Evolutionary conservation across 2,329 filamentous ascomycete species (phyloP).

Genomic region (Orbilia brochopaga): DNA sequence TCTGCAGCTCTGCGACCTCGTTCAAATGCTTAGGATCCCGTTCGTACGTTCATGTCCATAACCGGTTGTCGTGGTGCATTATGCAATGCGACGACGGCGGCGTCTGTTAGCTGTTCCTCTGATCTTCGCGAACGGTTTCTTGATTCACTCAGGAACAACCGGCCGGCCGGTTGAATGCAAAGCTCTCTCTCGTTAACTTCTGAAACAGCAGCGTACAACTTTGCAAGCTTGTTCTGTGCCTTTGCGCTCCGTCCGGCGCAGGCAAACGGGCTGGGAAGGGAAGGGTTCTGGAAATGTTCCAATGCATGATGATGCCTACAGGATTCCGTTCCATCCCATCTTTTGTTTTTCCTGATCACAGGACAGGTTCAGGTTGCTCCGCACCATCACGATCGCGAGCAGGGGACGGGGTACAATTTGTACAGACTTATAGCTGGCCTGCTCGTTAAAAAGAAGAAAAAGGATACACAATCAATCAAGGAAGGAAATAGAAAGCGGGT

Average conservation of each 20-base stretch:
- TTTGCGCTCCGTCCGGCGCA: neutral
- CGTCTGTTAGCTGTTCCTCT: neutral
- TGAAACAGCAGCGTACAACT: constrained; percentile 34
- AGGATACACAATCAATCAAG: neutral
- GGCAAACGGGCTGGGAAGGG: constrained; percentile 32
- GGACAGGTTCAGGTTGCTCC: constrained; percentile 17
- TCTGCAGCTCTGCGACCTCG: constrained; percentile 11
- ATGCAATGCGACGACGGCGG: neutral
- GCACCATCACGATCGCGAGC: constrained; percentile 3
- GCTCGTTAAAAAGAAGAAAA: neutral
- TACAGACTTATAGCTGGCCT: neutral
- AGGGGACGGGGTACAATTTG: neutral
- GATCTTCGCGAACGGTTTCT: constrained; percentile 50
- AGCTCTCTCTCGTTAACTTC: constrained; percentile 30
- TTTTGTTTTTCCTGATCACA: constrained; percentile 31
- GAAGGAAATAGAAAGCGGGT: constrained; percentile 5
- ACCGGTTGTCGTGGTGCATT: constrained; percentile 11
- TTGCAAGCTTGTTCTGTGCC: neutral
- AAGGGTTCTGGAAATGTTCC: constrained; percentile 50
- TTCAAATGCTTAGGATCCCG: neutral
- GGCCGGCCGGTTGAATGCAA: constrained; percentile 48
- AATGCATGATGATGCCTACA: neutral
- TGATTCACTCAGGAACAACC: constrained; percentile 51
- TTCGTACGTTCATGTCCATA: constrained; percentile 24
- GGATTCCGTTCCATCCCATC: constrained; percentile 36